These are phyloP conservation scores for Xylaria sp. DNA, from an alignment of 2,329 filamentous ascomycete species.

Conservation along the genomic window DNA sequence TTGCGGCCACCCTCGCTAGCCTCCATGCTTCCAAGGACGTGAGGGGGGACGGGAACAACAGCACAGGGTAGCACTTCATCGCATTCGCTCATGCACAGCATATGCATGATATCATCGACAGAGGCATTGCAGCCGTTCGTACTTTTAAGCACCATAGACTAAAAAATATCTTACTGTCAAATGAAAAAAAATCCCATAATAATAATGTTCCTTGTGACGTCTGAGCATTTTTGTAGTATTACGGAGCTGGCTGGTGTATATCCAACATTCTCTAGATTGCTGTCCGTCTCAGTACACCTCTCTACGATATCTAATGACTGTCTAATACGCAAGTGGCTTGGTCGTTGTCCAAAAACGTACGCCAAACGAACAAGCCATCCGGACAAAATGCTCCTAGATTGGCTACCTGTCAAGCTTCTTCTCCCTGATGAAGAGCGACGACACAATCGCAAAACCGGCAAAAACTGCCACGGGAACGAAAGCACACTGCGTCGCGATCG, in stretches of 20 bases:
- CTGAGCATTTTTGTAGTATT: not conserved
- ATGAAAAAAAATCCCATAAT: not conserved
- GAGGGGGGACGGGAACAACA: constrained; percentile 4
- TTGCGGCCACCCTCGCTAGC: constrained; percentile 6
- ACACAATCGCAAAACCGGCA: constrained; percentile 53
- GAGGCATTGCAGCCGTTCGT: constrained; percentile 2
- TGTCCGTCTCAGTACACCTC: not conserved
- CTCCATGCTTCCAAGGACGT: constrained; percentile 2
- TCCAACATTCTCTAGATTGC: not conserved
- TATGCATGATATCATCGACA: constrained; percentile 12
- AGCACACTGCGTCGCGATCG: constrained; percentile 56
- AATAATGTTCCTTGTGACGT: constrained; percentile 15
- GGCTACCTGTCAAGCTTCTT: constrained; percentile 59
- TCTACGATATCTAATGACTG: not conserved
- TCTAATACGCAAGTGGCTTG: not conserved
- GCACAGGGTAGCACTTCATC: constrained; percentile 15
- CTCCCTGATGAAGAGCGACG: constrained; percentile 66
- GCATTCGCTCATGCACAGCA: constrained; percentile 16
- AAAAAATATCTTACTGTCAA: constrained; percentile 3
- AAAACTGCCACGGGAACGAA: constrained; percentile 55
- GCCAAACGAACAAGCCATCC: not conserved
- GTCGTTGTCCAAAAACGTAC: not conserved
- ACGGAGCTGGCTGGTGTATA: not conserved
- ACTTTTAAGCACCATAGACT: constrained; percentile 24
- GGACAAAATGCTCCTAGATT: not conserved